These are phyloP conservation scores for Corylus americana DNA, from an alignment of 306 rosid species.

Conservation along the genomic window DNA sequence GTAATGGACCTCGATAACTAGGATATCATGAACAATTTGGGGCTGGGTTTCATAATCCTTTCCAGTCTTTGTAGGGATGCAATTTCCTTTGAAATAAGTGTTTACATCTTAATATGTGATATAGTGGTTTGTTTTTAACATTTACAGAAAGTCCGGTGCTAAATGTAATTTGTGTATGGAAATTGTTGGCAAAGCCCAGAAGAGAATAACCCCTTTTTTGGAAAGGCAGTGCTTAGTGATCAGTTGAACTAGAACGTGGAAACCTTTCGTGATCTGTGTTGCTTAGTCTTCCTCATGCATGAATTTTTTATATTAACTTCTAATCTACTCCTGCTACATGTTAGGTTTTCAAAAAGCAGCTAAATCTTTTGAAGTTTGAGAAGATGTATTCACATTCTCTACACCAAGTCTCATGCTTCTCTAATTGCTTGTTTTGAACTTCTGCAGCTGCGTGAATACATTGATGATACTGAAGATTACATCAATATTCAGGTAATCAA, in stretches of 20 bases:
- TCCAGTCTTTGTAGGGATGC: background rate
- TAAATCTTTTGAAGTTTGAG: background rate
- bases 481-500: conserved; percentile 73
- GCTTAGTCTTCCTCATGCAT: background rate
- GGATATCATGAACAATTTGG: background rate
- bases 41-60: background rate
- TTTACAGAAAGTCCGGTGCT: background rate
- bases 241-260: background rate
- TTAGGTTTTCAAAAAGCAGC: background rate
- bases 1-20: background rate
- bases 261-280: background rate
- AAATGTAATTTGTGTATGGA: background rate
- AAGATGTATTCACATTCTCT: background rate
- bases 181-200: background rate
- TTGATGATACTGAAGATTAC: conserved; percentile 93
- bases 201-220: no score
- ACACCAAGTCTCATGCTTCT: background rate
- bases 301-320: conserved; percentile 9
- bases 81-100: background rate
- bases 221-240: no score
- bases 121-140: background rate
- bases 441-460: conserved; percentile 77
- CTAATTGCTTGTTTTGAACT: conserved; percentile 18
- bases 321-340: conserved; percentile 6
- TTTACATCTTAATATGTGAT: background rate